Evolutionary conservation across 2,329 filamentous ascomycete genomes (phyloP), one percentile per base, ranked within the genome.

Genomic region (Colletotrichum melonis): DNA sequence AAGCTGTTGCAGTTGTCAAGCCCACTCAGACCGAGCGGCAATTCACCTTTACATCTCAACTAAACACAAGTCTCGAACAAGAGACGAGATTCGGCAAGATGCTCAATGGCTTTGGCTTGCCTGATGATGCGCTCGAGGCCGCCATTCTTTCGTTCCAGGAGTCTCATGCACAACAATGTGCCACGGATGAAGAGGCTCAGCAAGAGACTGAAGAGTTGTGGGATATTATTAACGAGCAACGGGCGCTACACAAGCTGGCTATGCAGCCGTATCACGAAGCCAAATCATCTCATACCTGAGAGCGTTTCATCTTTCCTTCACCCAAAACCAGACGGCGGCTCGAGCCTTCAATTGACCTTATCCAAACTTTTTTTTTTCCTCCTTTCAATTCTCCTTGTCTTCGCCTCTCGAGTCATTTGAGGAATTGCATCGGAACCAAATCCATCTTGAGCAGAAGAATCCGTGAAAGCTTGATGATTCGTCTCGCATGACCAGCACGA

Each of bases 1-100:
- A 90, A 76, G 86, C 88, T 19, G 82, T 89, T 26, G 88, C 88
- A 1, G 88, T 98, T 28, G 88, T 96, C 73, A 98, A 98, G 84
- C 96, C 96, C n/a, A 92, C 91, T 74, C 88, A 93, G 73, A 91
- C 88, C 63, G 88, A 89, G 74, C 86, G 89, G 52, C 89, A 88
- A 75, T 95, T 95, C 79, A 88, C 88, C 4, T 87, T 94, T 74
- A 92, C 88, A 19, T 85, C 91, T 14, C 92, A 94, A 80, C 84
- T 95, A n/a, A 85, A 86, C 16, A 79, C 82, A 1, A 82, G 86
- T 54, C 72, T 85, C 24, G 77, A 81, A 8, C 77, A 78, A 3
- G 78, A 83, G n/a, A 85, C 84, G 16, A 81, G 83, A 72, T 86
- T 91, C 65, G 80, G 80, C 63, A 81, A 81, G 55, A 83, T 88